Conservation (phyloP, 495 filamentous ascomycete species). For the Xylaria scruposa region DNA sequence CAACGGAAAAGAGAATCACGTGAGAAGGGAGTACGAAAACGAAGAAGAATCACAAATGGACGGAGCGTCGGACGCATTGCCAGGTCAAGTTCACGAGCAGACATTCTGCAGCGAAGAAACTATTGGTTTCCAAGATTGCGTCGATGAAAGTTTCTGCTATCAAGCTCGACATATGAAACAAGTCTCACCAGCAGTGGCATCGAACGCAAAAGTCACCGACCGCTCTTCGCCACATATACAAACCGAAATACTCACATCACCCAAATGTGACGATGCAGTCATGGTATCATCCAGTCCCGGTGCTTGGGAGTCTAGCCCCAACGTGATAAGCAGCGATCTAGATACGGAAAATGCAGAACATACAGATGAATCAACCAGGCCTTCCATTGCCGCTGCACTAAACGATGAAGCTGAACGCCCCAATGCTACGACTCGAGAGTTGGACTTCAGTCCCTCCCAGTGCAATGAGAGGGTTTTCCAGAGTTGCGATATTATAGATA, state of each 20-base stretch:
- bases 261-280: slow-evolving; percentile 8
- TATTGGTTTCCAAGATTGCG: slow-evolving; percentile 24
- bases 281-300: background rate
- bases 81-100: background rate
- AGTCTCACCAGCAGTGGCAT: background rate
- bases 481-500: background rate
- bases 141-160: slow-evolving; percentile 42
- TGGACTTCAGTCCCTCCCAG: background rate
- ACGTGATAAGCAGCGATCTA: slow-evolving; percentile 14
- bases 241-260: slow-evolving; percentile 20
- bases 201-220: slow-evolving; percentile 7
- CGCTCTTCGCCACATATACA: slow-evolving; percentile 19
- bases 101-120: slow-evolving; percentile 16
- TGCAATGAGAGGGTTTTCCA: background rate
- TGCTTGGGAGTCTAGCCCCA: background rate
- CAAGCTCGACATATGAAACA: slow-evolving; percentile 33
- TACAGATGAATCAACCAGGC: background rate
- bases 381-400: background rate
- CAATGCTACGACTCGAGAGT: background rate
- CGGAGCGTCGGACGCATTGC: background rate
- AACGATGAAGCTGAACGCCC: background rate
- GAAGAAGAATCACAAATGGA: background rate
- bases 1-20: background rate
- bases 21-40: background rate
- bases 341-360: background rate